These are phyloP conservation scores for Fusarium poae DNA, from an alignment of 2,329 filamentous ascomycete genomes.

Conservation along the genomic window DNA sequence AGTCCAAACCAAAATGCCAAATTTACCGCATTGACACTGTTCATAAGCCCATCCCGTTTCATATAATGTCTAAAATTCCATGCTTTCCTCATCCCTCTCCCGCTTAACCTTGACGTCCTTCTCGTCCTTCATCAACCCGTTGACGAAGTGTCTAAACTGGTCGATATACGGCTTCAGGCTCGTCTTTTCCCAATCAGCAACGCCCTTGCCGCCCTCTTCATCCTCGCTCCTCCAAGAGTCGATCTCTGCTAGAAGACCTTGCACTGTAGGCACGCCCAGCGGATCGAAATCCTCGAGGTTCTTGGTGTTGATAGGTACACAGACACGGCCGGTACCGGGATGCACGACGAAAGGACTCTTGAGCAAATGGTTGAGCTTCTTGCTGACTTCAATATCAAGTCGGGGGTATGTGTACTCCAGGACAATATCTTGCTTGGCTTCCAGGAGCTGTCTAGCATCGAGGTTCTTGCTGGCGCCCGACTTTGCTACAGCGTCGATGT, in stretches of 20 bases:
- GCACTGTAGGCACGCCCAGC: slow-evolving; percentile 88
- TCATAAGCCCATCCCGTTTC: slow-evolving; percentile 28
- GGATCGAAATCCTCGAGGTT: slow-evolving; percentile 88
- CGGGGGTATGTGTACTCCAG: slow-evolving; percentile 98
- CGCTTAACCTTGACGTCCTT: slow-evolving; percentile 67
- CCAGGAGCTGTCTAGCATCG: slow-evolving; percentile 79
- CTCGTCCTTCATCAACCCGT: slow-evolving; percentile 81
- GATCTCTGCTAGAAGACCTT: slow-evolving; percentile 84
- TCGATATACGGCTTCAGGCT: slow-evolving; percentile 93
- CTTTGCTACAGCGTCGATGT: slow-evolving; percentile 89
- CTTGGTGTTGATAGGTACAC: slow-evolving; percentile 88
- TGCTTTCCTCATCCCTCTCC: slow-evolving; percentile 65
- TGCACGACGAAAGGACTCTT: slow-evolving; percentile 98
- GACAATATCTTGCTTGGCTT: slow-evolving; percentile 95
- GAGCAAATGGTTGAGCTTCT: slow-evolving; percentile 97
- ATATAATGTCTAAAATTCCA: slow-evolving; percentile 63
- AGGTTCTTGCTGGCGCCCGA: slow-evolving; percentile 78
- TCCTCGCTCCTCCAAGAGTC: slow-evolving; percentile 76
- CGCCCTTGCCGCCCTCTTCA: slow-evolving; percentile 53
- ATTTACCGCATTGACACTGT: slow-evolving; percentile 38
- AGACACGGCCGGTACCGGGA: slow-evolving; percentile 92
- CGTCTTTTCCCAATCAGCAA: slow-evolving; percentile 97
- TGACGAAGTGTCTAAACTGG: slow-evolving; percentile 86
- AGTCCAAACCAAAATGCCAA: slow-evolving; percentile 33
- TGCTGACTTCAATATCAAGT: slow-evolving; percentile 96